Evolutionary conservation across 108 stramenopile genomes (phyloP).

Genomic region (Skeletonema costatum): DNA sequence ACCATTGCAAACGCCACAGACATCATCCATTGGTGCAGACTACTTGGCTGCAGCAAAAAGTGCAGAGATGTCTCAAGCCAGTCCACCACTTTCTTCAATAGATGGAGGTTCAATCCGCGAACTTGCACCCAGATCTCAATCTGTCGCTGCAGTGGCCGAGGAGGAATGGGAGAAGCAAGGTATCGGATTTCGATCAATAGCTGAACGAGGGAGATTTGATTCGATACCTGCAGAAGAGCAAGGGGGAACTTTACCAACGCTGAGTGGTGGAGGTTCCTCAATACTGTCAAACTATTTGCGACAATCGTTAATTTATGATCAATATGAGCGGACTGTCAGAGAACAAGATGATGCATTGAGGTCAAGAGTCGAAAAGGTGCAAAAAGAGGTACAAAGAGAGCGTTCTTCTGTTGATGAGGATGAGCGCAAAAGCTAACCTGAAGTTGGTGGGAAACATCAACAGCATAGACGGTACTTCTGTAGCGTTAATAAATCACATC

Average conservation of each 20-base stretch:
- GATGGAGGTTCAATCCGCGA: conserved; percentile 2
- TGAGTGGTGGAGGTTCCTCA: conserved; percentile 56
- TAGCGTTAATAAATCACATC: background rate
- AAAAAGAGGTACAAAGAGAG: conserved; percentile 42
- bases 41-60: conserved; percentile 43
- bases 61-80: conserved; percentile 32
- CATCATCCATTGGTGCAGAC: conserved; percentile 25
- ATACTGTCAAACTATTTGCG: conserved; percentile 66
- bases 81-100: background rate
- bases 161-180: conserved; percentile 88
- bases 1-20: background rate
- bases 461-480: background rate
- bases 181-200: conserved; percentile 75
- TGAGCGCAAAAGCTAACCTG: background rate
- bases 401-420: background rate
- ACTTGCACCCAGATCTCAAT: conserved; percentile 57
- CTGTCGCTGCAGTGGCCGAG: conserved; percentile 77
- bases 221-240: background rate
- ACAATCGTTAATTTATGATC: conserved; percentile 75
- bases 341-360: conserved; percentile 71
- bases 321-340: conserved; percentile 76
- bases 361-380: conserved; percentile 48
- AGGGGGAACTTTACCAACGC: background rate
- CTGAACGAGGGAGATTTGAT: conserved; percentile 56
- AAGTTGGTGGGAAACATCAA: background rate